Conservation (phyloP, 352 stramenopile genomes). For the Phytophthora citrophthora region DNA sequence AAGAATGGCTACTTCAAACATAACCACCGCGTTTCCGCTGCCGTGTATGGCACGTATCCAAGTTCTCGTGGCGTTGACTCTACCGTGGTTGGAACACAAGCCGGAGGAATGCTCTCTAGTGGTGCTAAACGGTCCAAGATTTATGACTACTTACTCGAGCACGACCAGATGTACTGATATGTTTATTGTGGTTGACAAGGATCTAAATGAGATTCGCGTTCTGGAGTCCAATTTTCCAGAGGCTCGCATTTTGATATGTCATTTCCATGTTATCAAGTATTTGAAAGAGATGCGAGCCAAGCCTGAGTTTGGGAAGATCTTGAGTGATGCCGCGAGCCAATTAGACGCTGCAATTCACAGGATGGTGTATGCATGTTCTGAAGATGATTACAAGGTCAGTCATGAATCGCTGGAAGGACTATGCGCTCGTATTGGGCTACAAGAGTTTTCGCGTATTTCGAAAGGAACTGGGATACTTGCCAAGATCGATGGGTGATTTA, state of each 20-base stretch:
- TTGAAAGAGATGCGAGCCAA: constrained; percentile 13
- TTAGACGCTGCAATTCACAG: constrained; percentile 20
- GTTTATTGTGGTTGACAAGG: background rate
- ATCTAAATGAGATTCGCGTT: constrained; percentile 10
- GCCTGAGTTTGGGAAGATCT: constrained; percentile 24
- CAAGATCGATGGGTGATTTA: constrained; percentile 34
- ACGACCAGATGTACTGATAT: too few relatives aligned
- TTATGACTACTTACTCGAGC: too few relatives aligned
- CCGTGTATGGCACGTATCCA: too few relatives aligned
- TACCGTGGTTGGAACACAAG: too few relatives aligned
- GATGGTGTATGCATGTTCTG: constrained; percentile 1
- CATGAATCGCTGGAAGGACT: too few relatives aligned
- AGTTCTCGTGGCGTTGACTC: too few relatives aligned
- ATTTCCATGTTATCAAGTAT: constrained; percentile 33
- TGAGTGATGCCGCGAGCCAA: constrained; percentile 2
- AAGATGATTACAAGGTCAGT: too few relatives aligned
- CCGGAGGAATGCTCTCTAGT: too few relatives aligned
- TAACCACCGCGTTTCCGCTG: constrained; percentile 1
- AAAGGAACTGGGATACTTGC: constrained; percentile 26
- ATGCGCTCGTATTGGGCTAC: background rate
- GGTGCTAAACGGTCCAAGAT: too few relatives aligned
- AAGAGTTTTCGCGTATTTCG: constrained; percentile 28
- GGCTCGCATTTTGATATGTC: constrained; percentile 17
- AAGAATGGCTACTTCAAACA: constrained; percentile 10
- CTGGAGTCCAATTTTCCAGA: constrained; percentile 12